Percentiles rank a stretch among this genome's conserved stretches.
phyloP scores from a whole-genome alignment of 2,329 filamentous ascomycete species.

The Berkeleyomyces rouxiae region DNA sequence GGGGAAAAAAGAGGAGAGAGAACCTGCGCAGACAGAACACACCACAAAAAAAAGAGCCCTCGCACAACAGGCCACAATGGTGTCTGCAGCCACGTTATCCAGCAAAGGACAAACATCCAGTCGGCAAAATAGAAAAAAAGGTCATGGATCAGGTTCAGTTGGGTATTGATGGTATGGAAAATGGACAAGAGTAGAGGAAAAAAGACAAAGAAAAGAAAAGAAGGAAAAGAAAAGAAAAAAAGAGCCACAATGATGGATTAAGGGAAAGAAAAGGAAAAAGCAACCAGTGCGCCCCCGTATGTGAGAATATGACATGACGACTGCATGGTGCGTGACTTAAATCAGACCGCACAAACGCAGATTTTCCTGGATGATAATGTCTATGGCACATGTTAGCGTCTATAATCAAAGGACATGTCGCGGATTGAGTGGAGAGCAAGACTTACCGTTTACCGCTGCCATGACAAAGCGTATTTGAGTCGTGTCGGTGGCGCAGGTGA shows the following conservation, averaged over 20 bases:
- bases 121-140: background rate
- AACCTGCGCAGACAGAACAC: background rate
- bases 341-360: conserved; percentile 92
- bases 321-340: conserved; percentile 37
- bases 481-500: conserved; percentile 96
- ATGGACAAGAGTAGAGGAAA: conserved; percentile 17
- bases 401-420: conserved; percentile 21
- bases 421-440: background rate
- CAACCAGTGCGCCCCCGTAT: conserved; percentile 10
- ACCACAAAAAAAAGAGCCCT: conserved; percentile 1
- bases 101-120: background rate
- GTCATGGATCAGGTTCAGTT: conserved; percentile 12
- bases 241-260: conserved; percentile 15
- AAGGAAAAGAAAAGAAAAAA: conserved; percentile 13
- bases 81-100: background rate
- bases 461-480: conserved; percentile 99
- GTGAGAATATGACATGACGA: conserved; percentile 17
- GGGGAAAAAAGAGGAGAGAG: background rate
- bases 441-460: conserved; percentile 91
- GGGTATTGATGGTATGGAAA: conserved; percentile 17
- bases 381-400: conserved; percentile 32
- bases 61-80: conserved; percentile 6
- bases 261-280: conserved; percentile 16
- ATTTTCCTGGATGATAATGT: conserved; percentile 99
- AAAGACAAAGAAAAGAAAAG: conserved; percentile 18